Conservation (phyloP, 208 protist genomes). For the Trypanosoma congolense region DNA sequence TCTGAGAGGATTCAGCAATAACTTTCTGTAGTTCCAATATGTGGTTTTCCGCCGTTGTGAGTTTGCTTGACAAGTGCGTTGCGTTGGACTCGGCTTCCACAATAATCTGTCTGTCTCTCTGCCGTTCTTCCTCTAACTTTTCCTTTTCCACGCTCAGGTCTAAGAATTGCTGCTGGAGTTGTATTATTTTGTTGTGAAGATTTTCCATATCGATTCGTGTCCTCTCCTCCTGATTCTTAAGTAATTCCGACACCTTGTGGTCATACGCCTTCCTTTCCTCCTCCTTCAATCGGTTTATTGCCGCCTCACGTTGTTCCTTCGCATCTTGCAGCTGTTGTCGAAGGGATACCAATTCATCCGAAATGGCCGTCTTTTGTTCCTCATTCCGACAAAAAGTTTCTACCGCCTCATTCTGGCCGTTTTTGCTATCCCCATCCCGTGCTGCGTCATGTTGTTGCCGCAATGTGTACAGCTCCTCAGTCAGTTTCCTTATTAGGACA, state of each 20-base stretch:
- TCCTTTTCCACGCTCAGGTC: neutral
- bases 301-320: conserved; percentile 3
- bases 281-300: neutral
- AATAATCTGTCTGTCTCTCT: neutral
- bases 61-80: conserved; percentile 2
- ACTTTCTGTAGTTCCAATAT: neutral
- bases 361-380: no score
- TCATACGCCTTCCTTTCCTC: neutral
- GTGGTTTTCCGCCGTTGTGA: neutral
- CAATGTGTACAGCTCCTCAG: conserved; percentile 6
- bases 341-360: conserved; percentile 2
- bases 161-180: conserved; percentile 1
- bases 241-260: neutral
- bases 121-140: conserved; percentile 7
- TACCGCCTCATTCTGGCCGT: no score
- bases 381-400: no score
- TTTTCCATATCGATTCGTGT: conserved; percentile 4
- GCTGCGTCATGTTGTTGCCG: neutral
- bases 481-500: neutral
- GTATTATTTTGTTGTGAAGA: conserved; percentile 8
- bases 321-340: conserved; percentile 1
- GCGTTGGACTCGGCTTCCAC: conserved; percentile 5
- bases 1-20: neutral
- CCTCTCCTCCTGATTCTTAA: neutral
- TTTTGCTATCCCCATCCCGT: no score